Base-by-base conservation (phyloP, 73 alveolate species). In the Paramecium sonneborni region DNA sequence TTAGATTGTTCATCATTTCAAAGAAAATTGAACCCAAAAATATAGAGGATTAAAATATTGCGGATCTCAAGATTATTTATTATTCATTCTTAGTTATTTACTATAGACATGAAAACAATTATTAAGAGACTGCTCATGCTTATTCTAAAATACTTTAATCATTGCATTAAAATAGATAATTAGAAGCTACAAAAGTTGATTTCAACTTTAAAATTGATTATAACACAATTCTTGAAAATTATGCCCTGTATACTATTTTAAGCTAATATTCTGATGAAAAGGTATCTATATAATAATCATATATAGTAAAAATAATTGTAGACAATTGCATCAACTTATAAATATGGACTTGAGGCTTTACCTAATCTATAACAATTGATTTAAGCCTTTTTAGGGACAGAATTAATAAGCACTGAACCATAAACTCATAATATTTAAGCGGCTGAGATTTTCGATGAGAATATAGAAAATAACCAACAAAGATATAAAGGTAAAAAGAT, bases 51-150 rank as follows among this genome's bases (percentile, higher is more conserved):
- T 89, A 93, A 20, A 96, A 96, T 4, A 92, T 97, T 43, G 99
- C 96, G 57, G 94, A 85, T 57, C 79, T 88, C 26, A 97, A 97
- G 95, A 92, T 97, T 37, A 85, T 95, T 44, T 97, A 93, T 90
- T 97, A 85, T 86, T 70, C 85, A 70, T 97, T 92, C 85, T 88
- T 97, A 95, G 95, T 97, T 10, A 85, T 82, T 52, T 97, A 96
- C 85, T 96, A 95, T 90, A 92, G 92, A 57, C 99, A 97, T 62
- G 99, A 97, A 92, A 97, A 96, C 76, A 93, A 76, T 46, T 88
- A 92, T 72, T 48, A 96, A 38, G 98, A 97, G 46, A 97, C 92
- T 18, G 98, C 99, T 32, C 94, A 94, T 86, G 58, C 96, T 48
- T 97, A 85, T 90, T 93, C 94, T 79, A 92, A 92, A 14, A 93